Evolutionary conservation across 2,329 filamentous ascomycete species (phyloP), one percentile per base, ranked within the genome.

Genomic region (Colletotrichum theobromicola): DNA sequence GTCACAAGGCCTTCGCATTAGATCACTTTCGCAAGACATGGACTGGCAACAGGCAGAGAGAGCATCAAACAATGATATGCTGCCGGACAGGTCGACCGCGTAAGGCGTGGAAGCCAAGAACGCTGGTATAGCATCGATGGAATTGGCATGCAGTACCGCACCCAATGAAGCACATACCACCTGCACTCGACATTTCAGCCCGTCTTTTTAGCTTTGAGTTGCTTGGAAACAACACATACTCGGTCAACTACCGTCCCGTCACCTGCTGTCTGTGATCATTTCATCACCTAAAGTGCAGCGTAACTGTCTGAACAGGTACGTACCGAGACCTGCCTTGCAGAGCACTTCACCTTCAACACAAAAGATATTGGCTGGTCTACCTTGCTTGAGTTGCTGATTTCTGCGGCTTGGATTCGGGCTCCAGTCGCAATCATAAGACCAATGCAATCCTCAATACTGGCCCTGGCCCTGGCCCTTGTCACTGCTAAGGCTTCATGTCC

Each of bases 221-320:
- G 28, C 28, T 37, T 42, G 61, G 34, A 67, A n/a, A 24, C 10
- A 34, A 57, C n/a, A 55, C 13, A 15, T 28, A 61, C 37, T 74
- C 72, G 68, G 72, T 50, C 72, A 74, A 67, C 62, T 67, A 55
- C 68, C 68, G 68, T 62, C 61, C 30, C 35, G 62, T 24, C 21
- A 34, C 37, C 30, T 67, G 32, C 30, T 50, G 37, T 64, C 35
- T n/a, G 60, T 62, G 60, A 62, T 62, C 58, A 62, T 35, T 34
- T 21, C 26, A 16, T 26, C n/a, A 62, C n/a, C 12, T 26, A 62
- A 18, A 62, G 15, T 24, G 15, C 30, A 24, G 30, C 58, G 12
- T 18, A 32, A 24, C 6, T 28, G 57, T 30, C 57, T 30, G 26
- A 34, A 46, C 21, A 50, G 37, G 63, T 66, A 66, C 63, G 63